phyloP scores from a whole-genome alignment of 1,284 basidiomycete species.

The Cerrena zonata region DNA sequence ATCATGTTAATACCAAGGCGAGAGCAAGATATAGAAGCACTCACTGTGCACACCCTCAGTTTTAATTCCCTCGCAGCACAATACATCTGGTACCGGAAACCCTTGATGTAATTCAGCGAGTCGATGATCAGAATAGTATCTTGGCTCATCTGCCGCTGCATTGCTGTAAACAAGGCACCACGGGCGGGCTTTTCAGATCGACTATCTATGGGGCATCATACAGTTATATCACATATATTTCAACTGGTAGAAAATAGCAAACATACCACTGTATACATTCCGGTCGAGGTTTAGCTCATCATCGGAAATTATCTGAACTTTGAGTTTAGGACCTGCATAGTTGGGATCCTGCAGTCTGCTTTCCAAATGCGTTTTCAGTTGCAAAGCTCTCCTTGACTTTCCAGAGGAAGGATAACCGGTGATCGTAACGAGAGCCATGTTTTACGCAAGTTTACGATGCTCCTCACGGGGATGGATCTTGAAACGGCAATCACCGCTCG shows the following conservation, averaged over 20 bases:
- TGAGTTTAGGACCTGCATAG: slow-evolving; percentile 49
- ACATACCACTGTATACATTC: slow-evolving; percentile 71
- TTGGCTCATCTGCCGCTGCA: slow-evolving; percentile 68
- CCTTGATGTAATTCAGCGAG: slow-evolving; percentile 93
- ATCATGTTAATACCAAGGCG: slow-evolving; percentile 2
- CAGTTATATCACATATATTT: background rate
- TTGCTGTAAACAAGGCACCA: slow-evolving; percentile 79
- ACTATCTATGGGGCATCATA: slow-evolving; percentile 49
- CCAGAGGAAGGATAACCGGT: slow-evolving; percentile 88
- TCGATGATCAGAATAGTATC: slow-evolving; percentile 86
- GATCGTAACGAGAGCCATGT: slow-evolving; percentile 90
- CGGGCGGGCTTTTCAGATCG: slow-evolving; percentile 85
- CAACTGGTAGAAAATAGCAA: background rate
- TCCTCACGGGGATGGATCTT: too few species aligned
- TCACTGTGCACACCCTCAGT: slow-evolving; percentile 80
- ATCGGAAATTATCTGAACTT: slow-evolving; percentile 75
- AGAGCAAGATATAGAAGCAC: slow-evolving; percentile 25
- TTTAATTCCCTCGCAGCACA: slow-evolving; percentile 89
- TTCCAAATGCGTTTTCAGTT: slow-evolving; percentile 64
- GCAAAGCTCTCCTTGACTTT: slow-evolving; percentile 69
- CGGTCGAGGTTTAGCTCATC: slow-evolving; percentile 63
- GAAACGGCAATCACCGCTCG: too few species aligned
- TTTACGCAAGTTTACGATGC: too few species aligned
- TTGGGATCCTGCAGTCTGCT: slow-evolving; percentile 42
- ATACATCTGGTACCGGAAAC: slow-evolving; percentile 95